Evolutionary conservation across 768 basidiomycete species (phyloP), one percentile per base, ranked within the genome.

Genomic region (Tylopilus sp.): DNA sequence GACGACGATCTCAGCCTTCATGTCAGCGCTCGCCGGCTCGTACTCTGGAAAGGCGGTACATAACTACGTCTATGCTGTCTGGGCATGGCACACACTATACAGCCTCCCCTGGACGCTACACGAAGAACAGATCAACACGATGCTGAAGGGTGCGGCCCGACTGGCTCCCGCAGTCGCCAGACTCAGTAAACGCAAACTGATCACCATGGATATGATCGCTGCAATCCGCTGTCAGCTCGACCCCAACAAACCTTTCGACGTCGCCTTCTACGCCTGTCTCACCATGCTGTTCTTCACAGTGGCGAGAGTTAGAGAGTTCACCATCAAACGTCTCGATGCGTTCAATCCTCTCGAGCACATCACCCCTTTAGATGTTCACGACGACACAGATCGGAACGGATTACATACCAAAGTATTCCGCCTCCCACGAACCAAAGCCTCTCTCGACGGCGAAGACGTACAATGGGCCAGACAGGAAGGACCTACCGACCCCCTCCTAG

Each of bases 21-120:
- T 50, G 2, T 50, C 49, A 25, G 14, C 5, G 0, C 41, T 51
- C 4, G 10, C 50, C 5, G 33, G 42, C 1, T 28, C 25, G 1
- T 11, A 10, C 19, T 51, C 6, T 3, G 16, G 41, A 2, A 26
- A 28, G 12, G 33, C 42, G 3, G 44, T 51, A 0, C 24, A 44
- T 1, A 51, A 51, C 9, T 51, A 51, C 1, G 9, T 50, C 9
- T 51, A 43, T 6, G 31, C 24, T 2, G 16, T 44, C 0, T 4
- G 4, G 7, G 33, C 41, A 1, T 50, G 49, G 49, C 49, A 50
- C 41, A 43, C 31, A 2, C 41, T 50, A 10, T 34, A 50, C 3
- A 19, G 41, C 1, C 12, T 50, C 1, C 40, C 49, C 11, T 50
- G 49, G 40, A 2, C 12, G 1, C 41, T 50, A 0, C 49, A 50